These are phyloP conservation scores for Neonectria punicea DNA, from an alignment of 2,329 filamentous ascomycete species.

Conservation along the genomic window DNA sequence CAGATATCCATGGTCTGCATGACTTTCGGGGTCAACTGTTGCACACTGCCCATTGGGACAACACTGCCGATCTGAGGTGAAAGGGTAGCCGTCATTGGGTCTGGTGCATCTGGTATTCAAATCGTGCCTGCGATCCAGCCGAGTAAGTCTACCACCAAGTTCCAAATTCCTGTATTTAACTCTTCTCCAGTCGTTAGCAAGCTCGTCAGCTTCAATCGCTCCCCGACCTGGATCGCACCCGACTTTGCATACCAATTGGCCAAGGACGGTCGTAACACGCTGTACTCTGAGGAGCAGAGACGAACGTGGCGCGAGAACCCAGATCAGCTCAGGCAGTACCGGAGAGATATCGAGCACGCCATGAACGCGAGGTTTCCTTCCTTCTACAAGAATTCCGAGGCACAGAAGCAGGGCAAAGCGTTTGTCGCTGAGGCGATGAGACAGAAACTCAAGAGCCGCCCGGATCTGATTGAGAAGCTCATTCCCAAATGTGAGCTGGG, in stretches of 20 bases:
- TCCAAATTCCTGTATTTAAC: not conserved
- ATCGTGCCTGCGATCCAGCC: not conserved
- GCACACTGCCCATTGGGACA: slow-evolving; percentile 8
- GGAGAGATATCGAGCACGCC: slow-evolving; percentile 1
- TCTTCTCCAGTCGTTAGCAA: not conserved
- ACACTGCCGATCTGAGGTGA: not conserved
- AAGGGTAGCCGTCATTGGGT: not conserved
- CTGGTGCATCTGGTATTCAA: slow-evolving; percentile 4
- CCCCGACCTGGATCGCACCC: not conserved
- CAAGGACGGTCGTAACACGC: not conserved
- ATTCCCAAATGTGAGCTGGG: not conserved
- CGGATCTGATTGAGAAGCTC: not conserved
- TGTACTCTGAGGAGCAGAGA: no score
- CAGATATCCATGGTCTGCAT: not conserved
- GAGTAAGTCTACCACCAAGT: not conserved
- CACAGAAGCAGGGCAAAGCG: not conserved
- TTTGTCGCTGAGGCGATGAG: not conserved
- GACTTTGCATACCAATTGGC: not conserved
- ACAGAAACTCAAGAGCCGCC: not conserved
- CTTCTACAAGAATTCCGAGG: not conserved
- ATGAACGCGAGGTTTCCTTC: slow-evolving; percentile 8
- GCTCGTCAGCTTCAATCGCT: not conserved
- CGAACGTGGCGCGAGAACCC: no score
- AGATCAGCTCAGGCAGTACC: not conserved
- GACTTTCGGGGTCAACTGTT: not conserved